Base-by-base conservation (phyloP, 2,329 filamentous ascomycete species). In the Helminthosporium solani region DNA sequence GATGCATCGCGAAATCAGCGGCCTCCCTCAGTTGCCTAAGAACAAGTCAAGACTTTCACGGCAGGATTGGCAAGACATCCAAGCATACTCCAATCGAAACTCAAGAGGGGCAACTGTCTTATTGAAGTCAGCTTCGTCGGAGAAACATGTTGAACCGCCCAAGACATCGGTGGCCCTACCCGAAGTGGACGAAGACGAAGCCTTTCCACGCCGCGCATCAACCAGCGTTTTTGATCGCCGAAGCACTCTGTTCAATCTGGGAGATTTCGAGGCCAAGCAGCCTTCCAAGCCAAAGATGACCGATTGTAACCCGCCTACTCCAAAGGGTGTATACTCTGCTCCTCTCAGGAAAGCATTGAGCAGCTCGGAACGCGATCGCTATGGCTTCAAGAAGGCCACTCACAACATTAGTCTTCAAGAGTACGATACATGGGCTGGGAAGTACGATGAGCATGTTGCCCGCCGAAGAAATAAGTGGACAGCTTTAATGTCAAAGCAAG, bases 371-470 rank as follows among this genome's bases (percentile, higher is more conserved):
- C 83, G 90, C 43, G 91, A 96, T 67, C 82, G 88, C 14, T 96
- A 96, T 62, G 92, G 92, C 3, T 97, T 97, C 74, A 88, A 90
- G 56, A 97, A 96, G 68, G 81, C 83, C 30, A 92, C 85, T 33
- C 85, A 91, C 55, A 85, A 95, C 62, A 79, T 96, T 52, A 87
- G 81, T 1, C 73, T 85, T 16, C 79, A 86, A 47, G 81, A 91
- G 64, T 95, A 95, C 64, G 88, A 96, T 60, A 74, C 78, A 1
- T 97, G 92, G 92, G 84, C 90, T 57, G 73, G 73, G 14, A 77
- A 77, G 3, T 96, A 97, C 66, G 82, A 80, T 23, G 80, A 85
- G 30, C 91, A 94, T 64, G 76, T 95, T 31, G 81, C 81, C 1
- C 81, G 88, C 25, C 80, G 92, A 50, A 80, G 82, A 53, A 84